Evolutionary conservation across 2,329 filamentous ascomycete genomes (phyloP).

Genomic region (Delphinella strobiligena): DNA sequence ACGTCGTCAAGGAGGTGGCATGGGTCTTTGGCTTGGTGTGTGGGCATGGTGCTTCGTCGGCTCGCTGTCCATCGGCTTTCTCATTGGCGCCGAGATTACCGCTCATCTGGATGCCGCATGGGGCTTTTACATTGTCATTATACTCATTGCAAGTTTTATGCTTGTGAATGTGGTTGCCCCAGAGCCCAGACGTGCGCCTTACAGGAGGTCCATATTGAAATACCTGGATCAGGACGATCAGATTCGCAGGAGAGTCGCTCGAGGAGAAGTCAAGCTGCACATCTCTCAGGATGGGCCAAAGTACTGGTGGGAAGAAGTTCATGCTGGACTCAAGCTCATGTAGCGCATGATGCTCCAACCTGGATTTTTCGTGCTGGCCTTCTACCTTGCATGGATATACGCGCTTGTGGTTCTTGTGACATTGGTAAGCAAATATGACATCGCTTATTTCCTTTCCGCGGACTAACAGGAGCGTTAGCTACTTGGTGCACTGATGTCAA

Average conservation of each 20-base stretch:
- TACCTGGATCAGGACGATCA: conserved; percentile 39
- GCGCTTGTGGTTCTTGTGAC: conserved; percentile 64
- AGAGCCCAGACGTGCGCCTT: conserved; percentile 58
- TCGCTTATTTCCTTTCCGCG: neutral
- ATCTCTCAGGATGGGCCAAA: conserved; percentile 57
- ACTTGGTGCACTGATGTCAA: conserved; percentile 59
- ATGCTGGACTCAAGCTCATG: conserved; percentile 55
- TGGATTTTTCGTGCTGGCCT: conserved; percentile 57
- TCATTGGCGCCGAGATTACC: conserved; percentile 59
- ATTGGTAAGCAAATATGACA: conserved; percentile 34
- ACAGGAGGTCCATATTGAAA: conserved; percentile 55
- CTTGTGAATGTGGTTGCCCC: conserved; percentile 60
- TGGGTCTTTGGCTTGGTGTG: conserved; percentile 67
- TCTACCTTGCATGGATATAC: conserved; percentile 72
- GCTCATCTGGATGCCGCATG: conserved; percentile 51
- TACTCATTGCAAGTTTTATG: conserved; percentile 52
- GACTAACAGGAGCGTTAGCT: conserved; percentile 25
- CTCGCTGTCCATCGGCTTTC: conserved; percentile 59
- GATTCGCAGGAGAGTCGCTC: conserved; percentile 45
- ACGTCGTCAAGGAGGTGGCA: conserved; percentile 62
- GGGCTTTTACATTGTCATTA: conserved; percentile 65
- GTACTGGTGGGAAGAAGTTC: conserved; percentile 68
- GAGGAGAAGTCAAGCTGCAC: conserved; percentile 68
- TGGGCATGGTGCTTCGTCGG: conserved; percentile 71
- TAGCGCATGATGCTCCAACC: conserved; percentile 61